Evolutionary conservation across 306 rosid genomes (phyloP).

Genomic region (Cajanus cajan): DNA sequence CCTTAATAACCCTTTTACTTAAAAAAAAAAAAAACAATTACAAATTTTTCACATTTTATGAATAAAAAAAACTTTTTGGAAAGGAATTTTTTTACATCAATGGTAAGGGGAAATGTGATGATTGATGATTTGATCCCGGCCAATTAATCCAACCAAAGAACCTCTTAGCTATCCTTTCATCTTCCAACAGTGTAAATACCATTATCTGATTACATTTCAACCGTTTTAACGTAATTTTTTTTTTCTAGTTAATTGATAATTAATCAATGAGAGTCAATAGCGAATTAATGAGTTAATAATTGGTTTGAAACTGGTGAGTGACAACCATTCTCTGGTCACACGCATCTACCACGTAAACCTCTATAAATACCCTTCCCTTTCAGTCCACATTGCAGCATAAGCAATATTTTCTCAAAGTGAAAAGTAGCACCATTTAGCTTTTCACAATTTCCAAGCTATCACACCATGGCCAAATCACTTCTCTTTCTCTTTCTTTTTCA

Average conservation of each 20-base stretch:
- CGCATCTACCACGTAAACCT: not conserved
- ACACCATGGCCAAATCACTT: slow-evolving; percentile 34
- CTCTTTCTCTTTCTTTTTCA: slow-evolving; percentile 16
- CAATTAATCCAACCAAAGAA: not conserved
- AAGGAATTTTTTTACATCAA: too few species aligned
- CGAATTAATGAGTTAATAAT: not conserved
- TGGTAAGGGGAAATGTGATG: too few species aligned
- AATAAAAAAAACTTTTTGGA: too few species aligned
- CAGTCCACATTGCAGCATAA: not conserved
- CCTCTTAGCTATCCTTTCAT: not conserved
- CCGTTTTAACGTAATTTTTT: not conserved
- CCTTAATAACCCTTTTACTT: too few species aligned
- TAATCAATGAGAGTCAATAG: too few species aligned
- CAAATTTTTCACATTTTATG: too few species aligned
- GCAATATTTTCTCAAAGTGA: not conserved
- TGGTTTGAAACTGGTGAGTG: not conserved
- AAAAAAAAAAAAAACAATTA: too few species aligned
- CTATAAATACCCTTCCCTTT: slow-evolving; percentile 22
- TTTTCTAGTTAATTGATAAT: too few species aligned
- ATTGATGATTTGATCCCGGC: too few species aligned
- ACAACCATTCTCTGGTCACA: not conserved
- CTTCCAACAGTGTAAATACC: not conserved
- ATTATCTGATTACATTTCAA: not conserved
- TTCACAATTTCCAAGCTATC: not conserved
- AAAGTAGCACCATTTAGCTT: not conserved